Evolutionary conservation across 2,329 filamentous ascomycete species (phyloP), one percentile per base, ranked within the genome.

Genomic region (Aspergillus sp.): DNA sequence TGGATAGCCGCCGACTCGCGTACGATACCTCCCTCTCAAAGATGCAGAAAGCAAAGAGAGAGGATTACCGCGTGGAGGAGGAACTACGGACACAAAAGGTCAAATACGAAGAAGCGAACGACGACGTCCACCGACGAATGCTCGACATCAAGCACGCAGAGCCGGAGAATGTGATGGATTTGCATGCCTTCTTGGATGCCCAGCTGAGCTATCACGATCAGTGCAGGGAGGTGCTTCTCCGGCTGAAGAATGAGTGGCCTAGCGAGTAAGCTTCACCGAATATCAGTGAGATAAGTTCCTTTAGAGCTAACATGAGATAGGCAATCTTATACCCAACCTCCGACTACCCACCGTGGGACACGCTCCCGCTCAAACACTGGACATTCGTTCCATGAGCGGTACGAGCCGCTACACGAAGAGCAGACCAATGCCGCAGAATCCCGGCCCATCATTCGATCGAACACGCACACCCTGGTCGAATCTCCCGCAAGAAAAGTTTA

Each of bases 101-200:
- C 70, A 98, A 98, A 79, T 98, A 97, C 73, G 95, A 98, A 74
- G 95, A 98, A 80, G 90, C 92, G 17, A 95, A 87, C 73, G 94
- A 98, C 73, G 94, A 98, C 71, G 93, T 98, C 58, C 85, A 89
- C 69, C 87, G 94, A 62, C 87, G 94, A 59, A 98, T 98, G 95
- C 88, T 96, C 78, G 94, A 98, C 73, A 96, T 98, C 80, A 94
- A 95, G 80, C 93, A 97, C 71, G 87, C 92, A 23, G 94, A 98
- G 77, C 84, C 83, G 48, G 94, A 98, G 66, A 92, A 89, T 71
- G 86, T 97, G 47, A 83, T 85, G 52, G 92, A 97, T 72, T 81
- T 98, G 60, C 88, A 88, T 3, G 82, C 87, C 19, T 96, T 98
- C 75, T 81, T 98, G 55, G 93, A 98, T 64, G 90, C 92, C 46